Conservation (phyloP, 1,139 yeast species). For the Protomyces macrosporus region DNA sequence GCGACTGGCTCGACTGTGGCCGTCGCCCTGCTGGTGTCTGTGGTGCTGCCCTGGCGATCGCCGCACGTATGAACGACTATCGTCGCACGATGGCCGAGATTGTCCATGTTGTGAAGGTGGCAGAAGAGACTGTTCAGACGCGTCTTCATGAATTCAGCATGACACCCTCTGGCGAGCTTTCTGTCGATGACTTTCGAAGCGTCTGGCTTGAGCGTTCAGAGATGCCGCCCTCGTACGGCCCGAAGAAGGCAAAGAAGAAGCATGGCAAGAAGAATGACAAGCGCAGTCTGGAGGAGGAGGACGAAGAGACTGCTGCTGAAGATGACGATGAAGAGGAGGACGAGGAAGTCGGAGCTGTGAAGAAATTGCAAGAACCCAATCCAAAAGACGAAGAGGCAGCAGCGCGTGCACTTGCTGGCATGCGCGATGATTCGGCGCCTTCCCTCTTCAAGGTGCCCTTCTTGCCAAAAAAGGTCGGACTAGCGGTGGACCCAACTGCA, state of each 20-base stretch:
- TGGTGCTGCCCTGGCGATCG: conserved; percentile 87
- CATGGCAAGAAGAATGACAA: conserved; percentile 27
- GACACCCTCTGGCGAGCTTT: conserved; percentile 67
- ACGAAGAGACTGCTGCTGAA: neutral
- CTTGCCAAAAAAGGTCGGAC: neutral
- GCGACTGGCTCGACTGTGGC: conserved; percentile 95
- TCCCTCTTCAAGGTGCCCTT: conserved; percentile 11
- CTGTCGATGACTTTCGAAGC: conserved; percentile 67
- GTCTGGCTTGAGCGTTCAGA: conserved; percentile 48
- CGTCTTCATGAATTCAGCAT: conserved; percentile 80
- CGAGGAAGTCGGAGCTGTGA: conserved; percentile 36
- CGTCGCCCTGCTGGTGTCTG: conserved; percentile 98
- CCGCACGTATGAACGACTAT: conserved; percentile 93
- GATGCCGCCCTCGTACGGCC: conserved; percentile 77
- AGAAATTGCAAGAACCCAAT: conserved; percentile 26
- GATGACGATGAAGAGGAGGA: conserved; percentile 4
- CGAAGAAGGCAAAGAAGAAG: conserved; percentile 42
- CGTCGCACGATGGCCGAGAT: conserved; percentile 89
- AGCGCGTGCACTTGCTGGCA: conserved; percentile 11
- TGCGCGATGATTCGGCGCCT: conserved; percentile 9
- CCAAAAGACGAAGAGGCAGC: conserved; percentile 13
- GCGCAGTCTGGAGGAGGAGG: conserved; percentile 8
- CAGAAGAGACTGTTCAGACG: conserved; percentile 85
- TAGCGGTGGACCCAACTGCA: conserved; percentile 4
- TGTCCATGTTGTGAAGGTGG: conserved; percentile 92